These are phyloP conservation scores for Rhododendron ovatum DNA, from an alignment of 148 eudicot species.

Conservation along the genomic window DNA sequence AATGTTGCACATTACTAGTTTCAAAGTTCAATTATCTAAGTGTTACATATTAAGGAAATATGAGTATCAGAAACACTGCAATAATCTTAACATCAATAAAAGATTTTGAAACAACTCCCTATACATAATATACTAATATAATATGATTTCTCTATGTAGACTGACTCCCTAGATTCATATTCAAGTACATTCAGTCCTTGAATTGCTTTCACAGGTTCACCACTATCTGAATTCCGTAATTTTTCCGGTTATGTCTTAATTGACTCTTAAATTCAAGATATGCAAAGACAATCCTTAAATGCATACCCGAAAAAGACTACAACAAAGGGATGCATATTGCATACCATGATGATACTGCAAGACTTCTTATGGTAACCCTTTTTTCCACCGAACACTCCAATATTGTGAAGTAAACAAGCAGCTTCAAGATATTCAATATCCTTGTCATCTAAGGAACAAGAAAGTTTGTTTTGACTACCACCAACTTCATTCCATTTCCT, in stretches of 20 bases:
- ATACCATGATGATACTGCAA: conserved; percentile 53
- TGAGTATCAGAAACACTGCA: not conserved
- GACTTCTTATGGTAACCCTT: conserved; percentile 75
- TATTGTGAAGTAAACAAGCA: conserved; percentile 73
- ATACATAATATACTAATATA: not conserved
- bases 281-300: not conserved
- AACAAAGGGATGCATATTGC: conserved; percentile 24
- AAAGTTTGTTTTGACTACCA: conserved; percentile 13
- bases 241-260: not conserved
- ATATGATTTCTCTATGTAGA: not conserved
- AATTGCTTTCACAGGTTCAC: not conserved
- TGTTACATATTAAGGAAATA: not conserved
- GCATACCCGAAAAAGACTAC: not conserved
- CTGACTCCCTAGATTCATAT: not conserved
- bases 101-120: not conserved
- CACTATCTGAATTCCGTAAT: not conserved
- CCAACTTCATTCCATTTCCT: conserved; percentile 30
- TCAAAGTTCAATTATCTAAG: not conserved
- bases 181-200: not conserved
- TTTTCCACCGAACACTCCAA: conserved; percentile 56
- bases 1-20: not conserved
- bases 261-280: not conserved
- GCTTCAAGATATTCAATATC: conserved; percentile 76
- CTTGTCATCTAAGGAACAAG: conserved; percentile 32
- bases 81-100: not conserved